Evolutionary conservation across 208 protist genomes (phyloP).

Genomic region (Leishmania major): DNA sequence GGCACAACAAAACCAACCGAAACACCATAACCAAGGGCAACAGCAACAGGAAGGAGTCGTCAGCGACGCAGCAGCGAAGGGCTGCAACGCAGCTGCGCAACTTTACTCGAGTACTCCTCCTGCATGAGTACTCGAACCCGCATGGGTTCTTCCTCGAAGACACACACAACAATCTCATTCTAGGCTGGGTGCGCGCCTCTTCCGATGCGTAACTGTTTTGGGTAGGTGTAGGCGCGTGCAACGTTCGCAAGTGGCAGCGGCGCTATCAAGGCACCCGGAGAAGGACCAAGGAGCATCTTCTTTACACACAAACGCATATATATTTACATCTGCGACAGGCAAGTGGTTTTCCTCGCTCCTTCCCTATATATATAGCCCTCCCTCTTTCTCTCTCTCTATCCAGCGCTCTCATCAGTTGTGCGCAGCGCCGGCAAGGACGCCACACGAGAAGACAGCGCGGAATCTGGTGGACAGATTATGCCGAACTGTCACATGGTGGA

Average conservation of each 20-base stretch:
- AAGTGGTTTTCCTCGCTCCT: neutral
- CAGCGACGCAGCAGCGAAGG: constrained; percentile 3
- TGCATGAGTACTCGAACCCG: constrained; percentile 42
- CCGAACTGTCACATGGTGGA: neutral
- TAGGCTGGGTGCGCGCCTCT: constrained; percentile 49
- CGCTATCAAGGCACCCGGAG: no score
- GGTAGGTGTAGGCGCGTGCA: neutral
- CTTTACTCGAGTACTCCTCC: constrained; percentile 42
- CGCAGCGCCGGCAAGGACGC: neutral
- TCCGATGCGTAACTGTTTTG: neutral
- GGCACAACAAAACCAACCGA: neutral
- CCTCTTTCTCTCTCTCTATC: neutral
- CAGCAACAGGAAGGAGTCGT: neutral
- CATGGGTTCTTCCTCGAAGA: constrained; percentile 45
- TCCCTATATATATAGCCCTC: neutral
- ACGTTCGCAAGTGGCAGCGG: neutral
- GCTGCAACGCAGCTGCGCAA: constrained; percentile 2
- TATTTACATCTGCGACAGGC: neutral
- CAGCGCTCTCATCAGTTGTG: neutral
- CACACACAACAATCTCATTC: constrained; percentile 37
- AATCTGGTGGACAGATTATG: neutral
- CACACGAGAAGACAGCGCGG: no score
- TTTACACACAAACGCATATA: neutral
- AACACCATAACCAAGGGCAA: neutral
- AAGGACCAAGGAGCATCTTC: neutral